phyloP scores from a whole-genome alignment of 805 yeast genomes.

The Starmerella sirachaensis region DNA sequence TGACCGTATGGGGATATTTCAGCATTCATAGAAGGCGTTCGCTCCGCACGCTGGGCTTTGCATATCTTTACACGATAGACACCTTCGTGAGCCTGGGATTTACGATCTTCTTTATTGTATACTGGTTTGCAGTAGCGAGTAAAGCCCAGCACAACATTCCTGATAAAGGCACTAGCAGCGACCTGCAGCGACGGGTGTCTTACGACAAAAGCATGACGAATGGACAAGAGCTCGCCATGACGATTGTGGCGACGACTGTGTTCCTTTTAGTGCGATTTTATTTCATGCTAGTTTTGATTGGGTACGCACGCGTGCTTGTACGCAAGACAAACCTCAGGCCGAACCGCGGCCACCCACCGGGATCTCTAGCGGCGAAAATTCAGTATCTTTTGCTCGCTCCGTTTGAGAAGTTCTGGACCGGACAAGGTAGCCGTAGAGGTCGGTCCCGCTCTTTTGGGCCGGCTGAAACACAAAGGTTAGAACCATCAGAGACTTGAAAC shows the following conservation, averaged over 20 bases:
- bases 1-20: constrained; percentile 49
- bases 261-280: constrained; percentile 40
- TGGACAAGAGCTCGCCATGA: constrained; percentile 32
- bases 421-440: constrained; percentile 16
- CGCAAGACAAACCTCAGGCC: constrained; percentile 31
- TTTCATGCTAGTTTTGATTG: constrained; percentile 42
- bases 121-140: constrained; percentile 49
- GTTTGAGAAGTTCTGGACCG: constrained; percentile 29
- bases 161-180: not conserved
- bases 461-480: constrained; percentile 16
- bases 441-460: constrained; percentile 20
- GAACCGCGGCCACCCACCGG: constrained; percentile 27
- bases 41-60: constrained; percentile 49
- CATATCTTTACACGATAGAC: constrained; percentile 54
- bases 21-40: constrained; percentile 44
- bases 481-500: not conserved
- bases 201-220: constrained; percentile 22
- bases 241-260: constrained; percentile 38
- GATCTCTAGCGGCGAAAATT: constrained; percentile 25
- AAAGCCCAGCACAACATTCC: constrained; percentile 18
- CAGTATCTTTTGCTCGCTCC: constrained; percentile 25
- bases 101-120: constrained; percentile 58
- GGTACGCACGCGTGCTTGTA: constrained; percentile 45
- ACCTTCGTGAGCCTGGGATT: constrained; percentile 54
- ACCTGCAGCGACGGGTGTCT: constrained; percentile 1